Conservation (phyloP, 169 alveolate genomes). For the Cryptosporidium felis region DNA sequence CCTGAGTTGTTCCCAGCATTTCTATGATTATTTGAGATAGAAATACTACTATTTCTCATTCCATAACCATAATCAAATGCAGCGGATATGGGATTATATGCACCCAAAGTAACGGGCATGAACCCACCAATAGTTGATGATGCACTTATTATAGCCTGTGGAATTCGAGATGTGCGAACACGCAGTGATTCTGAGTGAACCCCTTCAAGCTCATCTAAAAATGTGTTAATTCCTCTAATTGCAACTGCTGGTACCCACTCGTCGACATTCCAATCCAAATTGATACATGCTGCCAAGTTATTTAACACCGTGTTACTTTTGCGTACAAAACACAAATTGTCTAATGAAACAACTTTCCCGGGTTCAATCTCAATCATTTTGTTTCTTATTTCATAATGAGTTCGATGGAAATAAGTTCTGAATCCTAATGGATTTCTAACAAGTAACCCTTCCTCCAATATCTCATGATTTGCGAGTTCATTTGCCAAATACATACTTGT, state of each 20-base stretch:
- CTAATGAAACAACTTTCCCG: conserved; percentile 57
- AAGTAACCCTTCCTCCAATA: conserved; percentile 56
- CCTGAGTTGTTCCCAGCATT: background rate
- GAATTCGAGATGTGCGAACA: conserved; percentile 62
- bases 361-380: conserved; percentile 70
- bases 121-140: conserved; percentile 65
- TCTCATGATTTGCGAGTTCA: conserved; percentile 70
- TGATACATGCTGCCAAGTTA: conserved; percentile 54
- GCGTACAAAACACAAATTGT: conserved; percentile 57
- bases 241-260: conserved; percentile 72
- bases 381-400: conserved; percentile 59
- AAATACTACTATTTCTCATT: conserved; percentile 10
- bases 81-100: conserved; percentile 69
- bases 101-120: conserved; percentile 70
- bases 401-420: conserved; percentile 56
- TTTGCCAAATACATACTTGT: conserved; percentile 69
- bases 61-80: conserved; percentile 66
- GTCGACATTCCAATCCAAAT: conserved; percentile 69
- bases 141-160: conserved; percentile 65
- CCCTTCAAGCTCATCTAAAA: conserved; percentile 67
- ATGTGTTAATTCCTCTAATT: conserved; percentile 61
- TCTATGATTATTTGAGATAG: conserved; percentile 46
- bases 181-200: conserved; percentile 49
- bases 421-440: conserved; percentile 64
- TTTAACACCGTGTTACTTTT: conserved; percentile 40